Evolutionary conservation across 202 grass and related monocot genomes (phyloP).

Genomic region (Brachypodium distachyon): DNA sequence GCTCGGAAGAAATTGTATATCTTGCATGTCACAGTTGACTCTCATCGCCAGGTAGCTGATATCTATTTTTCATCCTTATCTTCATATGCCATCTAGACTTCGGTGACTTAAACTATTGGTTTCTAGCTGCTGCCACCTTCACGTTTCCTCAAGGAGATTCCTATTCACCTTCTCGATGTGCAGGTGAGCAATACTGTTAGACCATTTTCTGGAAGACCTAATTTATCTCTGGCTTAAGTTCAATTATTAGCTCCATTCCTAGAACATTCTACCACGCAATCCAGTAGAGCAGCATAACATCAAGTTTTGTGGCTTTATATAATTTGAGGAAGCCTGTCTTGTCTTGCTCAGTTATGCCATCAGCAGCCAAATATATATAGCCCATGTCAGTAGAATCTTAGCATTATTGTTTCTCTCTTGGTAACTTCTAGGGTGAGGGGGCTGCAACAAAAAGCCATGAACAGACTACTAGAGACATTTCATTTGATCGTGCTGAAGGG

Average conservation of each 20-base stretch:
- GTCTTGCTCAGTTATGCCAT: slow-evolving; percentile 9
- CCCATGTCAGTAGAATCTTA: background rate
- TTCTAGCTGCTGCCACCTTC: slow-evolving; percentile 83
- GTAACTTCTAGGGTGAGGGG: slow-evolving; percentile 46
- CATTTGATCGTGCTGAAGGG: slow-evolving; percentile 15
- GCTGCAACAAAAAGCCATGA: slow-evolving; percentile 20
- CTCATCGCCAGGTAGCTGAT: slow-evolving; percentile 57
- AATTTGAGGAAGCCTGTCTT: background rate
- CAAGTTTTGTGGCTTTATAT: background rate
- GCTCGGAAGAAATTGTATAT: slow-evolving; percentile 84
- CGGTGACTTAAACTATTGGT: slow-evolving; percentile 18
- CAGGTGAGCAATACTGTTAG: slow-evolving; percentile 45
- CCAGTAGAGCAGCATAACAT: background rate
- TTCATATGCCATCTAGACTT: background rate
- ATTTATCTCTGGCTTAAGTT: slow-evolving; percentile 18
- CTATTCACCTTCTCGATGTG: slow-evolving; percentile 65
- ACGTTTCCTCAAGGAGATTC: slow-evolving; percentile 89
- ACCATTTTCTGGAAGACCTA: background rate
- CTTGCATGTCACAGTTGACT: slow-evolving; percentile 71
- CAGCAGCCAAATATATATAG: background rate
- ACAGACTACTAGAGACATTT: slow-evolving; percentile 19
- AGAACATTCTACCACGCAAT: background rate
- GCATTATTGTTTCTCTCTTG: slow-evolving; percentile 9
- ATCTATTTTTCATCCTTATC: slow-evolving; percentile 13
- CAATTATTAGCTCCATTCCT: background rate